Evolutionary conservation across 805 yeast genomes (phyloP), one percentile per base, ranked within the genome.

Genomic region (Candida insectorum): DNA sequence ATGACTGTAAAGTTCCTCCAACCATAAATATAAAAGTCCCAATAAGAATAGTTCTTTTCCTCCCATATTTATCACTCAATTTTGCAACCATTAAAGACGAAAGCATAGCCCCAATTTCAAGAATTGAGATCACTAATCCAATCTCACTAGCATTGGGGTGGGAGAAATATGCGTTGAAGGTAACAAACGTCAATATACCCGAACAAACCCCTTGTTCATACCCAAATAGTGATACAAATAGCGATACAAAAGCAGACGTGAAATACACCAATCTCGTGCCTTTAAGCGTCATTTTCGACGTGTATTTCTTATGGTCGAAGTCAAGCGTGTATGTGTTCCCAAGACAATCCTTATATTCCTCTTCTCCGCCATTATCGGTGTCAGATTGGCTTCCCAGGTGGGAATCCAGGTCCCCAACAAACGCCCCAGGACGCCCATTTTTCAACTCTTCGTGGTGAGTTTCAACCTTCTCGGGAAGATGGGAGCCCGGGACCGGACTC

Each of bases 41-140:
- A 34, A 79, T 70, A 36, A 88, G 59, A 28, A 91, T 86, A 2
- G 96, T 82, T 28, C 78, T 65, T 24, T 93, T 71, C 33, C 96
- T 72, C 7, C 96, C 96, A 40, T 83, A 69, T 39, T 65, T 69
- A 52, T 89, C 96, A 26, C 89, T 85, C 11, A 87, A 60, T 35
- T 77, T 65, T 1, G 96, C 93, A 2, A 87, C 86, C 31, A 76
- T 53, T n/a, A 89, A 62, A 4, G 95, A 84, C 3, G 91, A 79
- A 1, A 84, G 58, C 54, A 87, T 65, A 0, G 96, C 96, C 26
- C 97, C 96, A 19, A 88, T 72, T 58, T 88, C 96, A 34, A 88
- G 65, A 35, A 88, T 82, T 11, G 95, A 88, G 9, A 88, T 93
- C 73, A 88, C 82, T 2, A 91, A 75, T 14, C 96, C 97, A 26